Percentiles rank a stretch among this genome's conserved stretches.
phyloP scores from a whole-genome alignment of 2,329 filamentous ascomycete genomes.

The Monosporascus ibericus region DNA sequence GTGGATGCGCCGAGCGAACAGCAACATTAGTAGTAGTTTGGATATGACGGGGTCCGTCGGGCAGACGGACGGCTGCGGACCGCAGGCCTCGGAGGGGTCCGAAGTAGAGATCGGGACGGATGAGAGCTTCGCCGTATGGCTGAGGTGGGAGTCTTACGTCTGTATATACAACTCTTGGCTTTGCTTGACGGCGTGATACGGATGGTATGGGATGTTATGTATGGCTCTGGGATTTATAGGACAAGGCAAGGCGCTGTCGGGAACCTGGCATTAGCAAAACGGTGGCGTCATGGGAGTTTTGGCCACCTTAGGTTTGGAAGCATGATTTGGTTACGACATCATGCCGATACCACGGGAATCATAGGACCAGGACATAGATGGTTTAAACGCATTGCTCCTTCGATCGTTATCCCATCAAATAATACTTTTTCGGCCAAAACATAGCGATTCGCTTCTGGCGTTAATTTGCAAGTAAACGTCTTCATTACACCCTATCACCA shows the following conservation, averaged over 20 bases:
- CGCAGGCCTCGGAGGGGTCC: conserved; percentile 1
- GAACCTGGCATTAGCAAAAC: not conserved
- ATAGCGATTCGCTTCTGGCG: too few relatives aligned
- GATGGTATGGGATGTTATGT: not conserved
- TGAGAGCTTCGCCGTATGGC: too few relatives aligned
- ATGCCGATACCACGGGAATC: not conserved
- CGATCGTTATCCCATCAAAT: too few relatives aligned
- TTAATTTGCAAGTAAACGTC: too few relatives aligned
- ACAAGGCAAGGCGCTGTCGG: not conserved
- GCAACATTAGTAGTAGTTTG: not conserved
- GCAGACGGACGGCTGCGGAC: conserved; percentile 5
- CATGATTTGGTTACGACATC: not conserved
- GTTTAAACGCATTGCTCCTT: too few relatives aligned
- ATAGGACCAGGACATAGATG: too few relatives aligned
- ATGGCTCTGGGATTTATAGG: too few relatives aligned
- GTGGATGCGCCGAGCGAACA: conserved; percentile 8
- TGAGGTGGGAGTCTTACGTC: too few relatives aligned
- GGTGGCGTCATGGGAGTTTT: not conserved
- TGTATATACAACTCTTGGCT: not conserved
- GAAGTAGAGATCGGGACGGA: too few relatives aligned
- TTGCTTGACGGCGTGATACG: not conserved
- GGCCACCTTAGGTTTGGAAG: not conserved
- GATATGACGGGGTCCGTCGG: too few relatives aligned
- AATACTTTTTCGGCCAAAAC: too few relatives aligned
- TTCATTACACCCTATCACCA: not conserved